Evolutionary conservation across 192 early-diverging fungal species (phyloP).

Genomic region (Podila minutissima): DNA sequence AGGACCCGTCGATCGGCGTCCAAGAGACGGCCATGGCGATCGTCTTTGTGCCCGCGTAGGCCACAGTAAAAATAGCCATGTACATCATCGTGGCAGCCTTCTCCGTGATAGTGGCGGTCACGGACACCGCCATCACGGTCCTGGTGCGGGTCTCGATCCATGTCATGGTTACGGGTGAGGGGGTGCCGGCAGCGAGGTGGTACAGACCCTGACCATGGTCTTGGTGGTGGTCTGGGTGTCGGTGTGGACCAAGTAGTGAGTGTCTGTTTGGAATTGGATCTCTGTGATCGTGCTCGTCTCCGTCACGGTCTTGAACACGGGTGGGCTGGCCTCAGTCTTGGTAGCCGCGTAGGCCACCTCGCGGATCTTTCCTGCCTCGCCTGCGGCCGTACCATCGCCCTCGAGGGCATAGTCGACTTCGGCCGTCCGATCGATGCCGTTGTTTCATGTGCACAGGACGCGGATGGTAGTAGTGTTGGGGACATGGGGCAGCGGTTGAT

Average conservation of each 20-base stretch:
- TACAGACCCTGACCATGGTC: too few species aligned
- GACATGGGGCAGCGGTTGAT: constrained; percentile 30
- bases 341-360: too few species aligned
- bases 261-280: neutral
- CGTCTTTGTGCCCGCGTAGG: neutral
- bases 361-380: constrained; percentile 23
- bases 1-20: neutral
- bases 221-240: too few species aligned
- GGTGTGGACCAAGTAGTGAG: neutral
- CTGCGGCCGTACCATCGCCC: constrained; percentile 11
- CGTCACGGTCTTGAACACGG: too few species aligned
- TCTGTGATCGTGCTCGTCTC: neutral
- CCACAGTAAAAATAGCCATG: neutral
- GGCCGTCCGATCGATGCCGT: constrained; percentile 32
- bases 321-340: too few species aligned
- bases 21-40: neutral
- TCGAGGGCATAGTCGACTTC: constrained; percentile 34
- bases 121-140: neutral
- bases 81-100: neutral
- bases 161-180: too few species aligned
- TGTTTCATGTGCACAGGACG: constrained; percentile 39
- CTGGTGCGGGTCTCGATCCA: too few species aligned
- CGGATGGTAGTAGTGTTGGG: constrained; percentile 11
- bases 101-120: too few species aligned
- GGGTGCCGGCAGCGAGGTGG: too few species aligned